Conservation (phyloP, 75 land plant species). For the Cunninghamia lanceolata region DNA sequence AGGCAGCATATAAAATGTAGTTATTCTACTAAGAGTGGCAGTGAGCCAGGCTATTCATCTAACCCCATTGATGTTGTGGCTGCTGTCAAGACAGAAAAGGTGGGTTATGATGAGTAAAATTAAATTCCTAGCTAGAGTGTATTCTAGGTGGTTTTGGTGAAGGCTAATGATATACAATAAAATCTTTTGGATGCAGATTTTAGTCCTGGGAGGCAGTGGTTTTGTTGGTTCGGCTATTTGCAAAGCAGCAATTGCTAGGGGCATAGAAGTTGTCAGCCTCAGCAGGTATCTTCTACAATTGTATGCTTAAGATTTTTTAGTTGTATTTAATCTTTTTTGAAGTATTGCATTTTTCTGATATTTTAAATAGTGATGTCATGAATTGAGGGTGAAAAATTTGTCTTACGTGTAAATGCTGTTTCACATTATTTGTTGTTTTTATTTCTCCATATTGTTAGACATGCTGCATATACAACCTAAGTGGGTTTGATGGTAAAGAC, state of each 20-base stretch:
- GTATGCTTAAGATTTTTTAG: background rate
- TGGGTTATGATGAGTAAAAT: conserved; percentile 14
- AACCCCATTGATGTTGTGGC: conserved; percentile 81
- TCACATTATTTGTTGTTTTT: background rate
- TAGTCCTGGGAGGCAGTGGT: conserved; percentile 96
- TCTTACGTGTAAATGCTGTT: background rate
- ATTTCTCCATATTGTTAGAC: background rate
- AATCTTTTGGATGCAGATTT: conserved; percentile 49
- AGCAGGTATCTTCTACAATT: conserved; percentile 63
- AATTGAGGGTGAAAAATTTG: background rate
- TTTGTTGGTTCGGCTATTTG: conserved; percentile 98
- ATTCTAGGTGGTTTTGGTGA: background rate
- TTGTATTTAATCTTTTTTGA: background rate
- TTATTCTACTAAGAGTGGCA: conserved; percentile 42
- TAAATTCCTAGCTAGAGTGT: background rate
- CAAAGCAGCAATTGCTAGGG: conserved; percentile 88
- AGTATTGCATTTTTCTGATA: background rate
- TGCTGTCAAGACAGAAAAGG: conserved; percentile 75
- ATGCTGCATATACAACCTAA: background rate
- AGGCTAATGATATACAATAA: background rate
- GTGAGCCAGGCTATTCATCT: conserved; percentile 33
- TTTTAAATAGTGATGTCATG: background rate
- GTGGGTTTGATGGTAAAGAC: background rate
- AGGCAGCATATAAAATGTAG: conserved; percentile 43
- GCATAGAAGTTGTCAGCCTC: conserved; percentile 88